These are phyloP conservation scores for Suillus hirtellus DNA, from an alignment of 768 basidiomycete genomes.

Conservation along the genomic window DNA sequence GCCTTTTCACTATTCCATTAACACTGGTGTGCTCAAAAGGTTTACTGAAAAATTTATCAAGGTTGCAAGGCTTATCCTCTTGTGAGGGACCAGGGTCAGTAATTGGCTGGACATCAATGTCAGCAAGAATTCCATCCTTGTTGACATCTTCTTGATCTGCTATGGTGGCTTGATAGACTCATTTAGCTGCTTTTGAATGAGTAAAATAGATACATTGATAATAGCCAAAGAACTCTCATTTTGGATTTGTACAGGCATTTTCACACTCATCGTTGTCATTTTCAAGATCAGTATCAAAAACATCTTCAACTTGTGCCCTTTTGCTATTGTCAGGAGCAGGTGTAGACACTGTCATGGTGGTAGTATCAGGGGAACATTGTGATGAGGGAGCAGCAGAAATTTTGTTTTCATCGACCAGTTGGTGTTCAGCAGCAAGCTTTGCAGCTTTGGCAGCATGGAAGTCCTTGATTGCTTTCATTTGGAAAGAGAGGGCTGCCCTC, in stretches of 20 bases:
- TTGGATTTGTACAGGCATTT: too few relatives aligned
- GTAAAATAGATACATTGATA: too few relatives aligned
- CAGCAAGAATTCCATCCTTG: too few relatives aligned
- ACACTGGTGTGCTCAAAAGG: background rate
- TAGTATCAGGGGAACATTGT: too few relatives aligned
- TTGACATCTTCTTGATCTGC: too few relatives aligned
- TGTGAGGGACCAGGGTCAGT: background rate
- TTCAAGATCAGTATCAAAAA: background rate
- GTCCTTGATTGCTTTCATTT: background rate
- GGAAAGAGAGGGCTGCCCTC: background rate
- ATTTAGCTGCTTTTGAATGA: too few relatives aligned
- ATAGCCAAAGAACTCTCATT: too few relatives aligned
- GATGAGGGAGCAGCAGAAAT: too few relatives aligned
- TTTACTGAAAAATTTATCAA: background rate
- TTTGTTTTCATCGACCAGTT: too few relatives aligned
- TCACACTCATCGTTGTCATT: too few relatives aligned
- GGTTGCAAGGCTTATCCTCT: background rate
- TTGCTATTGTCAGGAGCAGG: background rate
- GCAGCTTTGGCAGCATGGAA: background rate
- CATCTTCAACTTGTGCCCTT: background rate
- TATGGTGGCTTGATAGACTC: too few relatives aligned
- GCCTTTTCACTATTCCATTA: background rate
- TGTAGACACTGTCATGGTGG: too few relatives aligned
- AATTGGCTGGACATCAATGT: background rate
- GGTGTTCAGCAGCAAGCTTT: background rate